Conservation (phyloP, 2,329 filamentous ascomycete genomes). For the Whalleya microplaca region DNA sequence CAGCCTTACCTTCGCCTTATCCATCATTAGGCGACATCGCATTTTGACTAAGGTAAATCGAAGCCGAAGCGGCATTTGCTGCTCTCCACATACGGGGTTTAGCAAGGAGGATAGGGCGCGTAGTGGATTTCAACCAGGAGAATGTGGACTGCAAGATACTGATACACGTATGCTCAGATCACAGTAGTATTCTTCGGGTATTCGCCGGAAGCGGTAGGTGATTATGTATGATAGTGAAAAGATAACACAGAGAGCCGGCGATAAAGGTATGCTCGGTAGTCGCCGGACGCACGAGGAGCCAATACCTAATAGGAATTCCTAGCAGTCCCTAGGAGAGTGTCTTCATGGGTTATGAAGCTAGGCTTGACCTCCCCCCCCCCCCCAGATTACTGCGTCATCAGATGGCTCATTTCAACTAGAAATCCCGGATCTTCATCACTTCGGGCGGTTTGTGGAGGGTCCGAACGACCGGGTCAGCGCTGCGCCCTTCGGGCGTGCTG, state of each 20-base stretch:
- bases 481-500: conserved; percentile 17
- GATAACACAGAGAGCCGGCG: conserved; percentile 15
- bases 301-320: not conserved
- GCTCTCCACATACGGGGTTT: not conserved
- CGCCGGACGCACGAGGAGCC: not conserved
- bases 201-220: conserved; percentile 22
- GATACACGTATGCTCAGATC: conserved; percentile 13
- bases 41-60: conserved; percentile 3
- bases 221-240: conserved; percentile 4
- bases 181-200: conserved; percentile 13
- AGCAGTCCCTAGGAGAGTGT: conserved; percentile 9
- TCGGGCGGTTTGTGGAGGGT: conserved; percentile 12
- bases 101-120: conserved; percentile 11
- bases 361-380: no score
- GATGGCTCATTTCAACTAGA: no score
- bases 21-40: conserved; percentile 4
- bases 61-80: conserved; percentile 1
- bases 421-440: not conserved
- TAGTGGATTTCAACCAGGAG: conserved; percentile 6
- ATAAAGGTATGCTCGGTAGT: conserved; percentile 1
- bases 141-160: conserved; percentile 1
- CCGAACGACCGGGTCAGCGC: conserved; percentile 5
- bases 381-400: no score
- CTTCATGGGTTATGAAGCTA: not conserved
- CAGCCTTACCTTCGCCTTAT: not conserved